Percentiles rank a stretch among this genome's conserved stretches.
phyloP scores from a whole-genome alignment of 1,139 yeast genomes.

The Saccharomyces pastorianus region DNA sequence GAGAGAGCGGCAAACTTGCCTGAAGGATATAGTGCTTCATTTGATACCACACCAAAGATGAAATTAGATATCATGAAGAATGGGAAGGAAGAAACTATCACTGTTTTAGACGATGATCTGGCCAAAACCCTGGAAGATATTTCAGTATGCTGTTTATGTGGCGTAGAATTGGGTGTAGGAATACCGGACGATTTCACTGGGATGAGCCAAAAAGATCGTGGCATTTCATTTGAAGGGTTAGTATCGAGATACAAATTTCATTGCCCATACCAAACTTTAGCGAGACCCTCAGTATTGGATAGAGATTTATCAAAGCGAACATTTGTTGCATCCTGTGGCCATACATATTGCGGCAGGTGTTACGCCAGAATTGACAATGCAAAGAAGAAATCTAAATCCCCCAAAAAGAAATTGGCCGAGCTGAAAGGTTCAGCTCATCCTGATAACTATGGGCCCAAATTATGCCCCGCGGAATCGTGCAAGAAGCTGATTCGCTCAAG shows the following conservation, averaged over 20 bases:
- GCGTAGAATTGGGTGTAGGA: conserved; percentile 62
- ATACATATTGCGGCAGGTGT: conserved; percentile 80
- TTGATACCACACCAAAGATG: conserved; percentile 22
- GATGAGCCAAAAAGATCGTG: conserved; percentile 16
- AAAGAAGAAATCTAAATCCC: conserved; percentile 14
- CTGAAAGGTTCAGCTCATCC: conserved; percentile 31
- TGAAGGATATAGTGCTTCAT: conserved; percentile 28
- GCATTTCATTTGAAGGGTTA: conserved; percentile 24
- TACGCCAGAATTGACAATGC: conserved; percentile 35
- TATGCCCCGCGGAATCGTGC: conserved; percentile 29
- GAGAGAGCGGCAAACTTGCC: conserved; percentile 18
- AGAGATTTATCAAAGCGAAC: conserved; percentile 57
- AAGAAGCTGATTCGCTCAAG: conserved; percentile 20
- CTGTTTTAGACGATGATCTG: conserved; percentile 22
- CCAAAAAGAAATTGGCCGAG: conserved; percentile 18
- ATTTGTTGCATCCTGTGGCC: conserved; percentile 71
- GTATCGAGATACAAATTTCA: conserved; percentile 34
- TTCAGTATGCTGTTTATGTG: conserved; percentile 63
- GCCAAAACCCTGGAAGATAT: conserved; percentile 33
- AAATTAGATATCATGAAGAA: conserved; percentile 29
- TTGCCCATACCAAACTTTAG: conserved; percentile 60
- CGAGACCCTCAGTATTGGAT: conserved; percentile 47
- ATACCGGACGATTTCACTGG: conserved; percentile 46
- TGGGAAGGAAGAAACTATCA: conserved; percentile 27
- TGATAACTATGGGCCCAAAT: conserved; percentile 30